Evolutionary conservation across 129 eudicot species (phyloP).

Genomic region (Centella asiatica): DNA sequence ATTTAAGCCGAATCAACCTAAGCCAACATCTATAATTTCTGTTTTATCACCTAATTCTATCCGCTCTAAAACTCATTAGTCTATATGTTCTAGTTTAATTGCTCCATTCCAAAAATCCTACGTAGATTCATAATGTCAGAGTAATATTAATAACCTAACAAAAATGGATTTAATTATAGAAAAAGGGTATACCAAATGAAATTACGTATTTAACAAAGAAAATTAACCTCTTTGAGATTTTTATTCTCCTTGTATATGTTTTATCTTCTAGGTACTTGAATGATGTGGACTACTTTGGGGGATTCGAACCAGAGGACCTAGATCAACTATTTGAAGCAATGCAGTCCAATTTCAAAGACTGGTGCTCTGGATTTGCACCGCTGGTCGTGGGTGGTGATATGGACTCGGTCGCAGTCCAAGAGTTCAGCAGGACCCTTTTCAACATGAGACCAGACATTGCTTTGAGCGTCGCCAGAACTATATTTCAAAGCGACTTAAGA

Average conservation of each 20-base stretch:
- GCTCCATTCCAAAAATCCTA: too few relatives aligned
- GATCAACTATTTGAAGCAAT: slow-evolving; percentile 74
- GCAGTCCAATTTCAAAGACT: slow-evolving; percentile 72
- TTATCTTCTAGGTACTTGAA: slow-evolving; percentile 52
- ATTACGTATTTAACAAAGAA: too few relatives aligned
- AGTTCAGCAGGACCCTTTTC: slow-evolving; percentile 82
- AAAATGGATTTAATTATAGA: too few relatives aligned
- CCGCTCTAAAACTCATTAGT: too few relatives aligned
- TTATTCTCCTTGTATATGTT: background rate
- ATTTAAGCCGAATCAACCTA: too few relatives aligned
- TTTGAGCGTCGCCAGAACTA: slow-evolving; percentile 48
- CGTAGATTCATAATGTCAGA: too few relatives aligned
- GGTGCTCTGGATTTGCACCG: slow-evolving; percentile 93
- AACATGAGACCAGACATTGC: slow-evolving; percentile 99
- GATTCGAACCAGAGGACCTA: slow-evolving; percentile 78
- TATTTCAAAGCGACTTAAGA: slow-evolving; percentile 72
- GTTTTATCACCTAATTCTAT: too few relatives aligned
- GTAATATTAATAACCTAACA: too few relatives aligned
- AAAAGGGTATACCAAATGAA: too few relatives aligned
- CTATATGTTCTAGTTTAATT: too few relatives aligned
- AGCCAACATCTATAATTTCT: too few relatives aligned
- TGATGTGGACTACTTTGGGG: slow-evolving; percentile 86
- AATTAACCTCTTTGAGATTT: background rate
- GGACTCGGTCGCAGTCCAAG: slow-evolving; percentile 81
- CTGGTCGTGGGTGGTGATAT: slow-evolving; percentile 84